These are phyloP conservation scores for Symbiodinium natans DNA, from an alignment of 73 alveolate genomes.

Conservation along the genomic window DNA sequence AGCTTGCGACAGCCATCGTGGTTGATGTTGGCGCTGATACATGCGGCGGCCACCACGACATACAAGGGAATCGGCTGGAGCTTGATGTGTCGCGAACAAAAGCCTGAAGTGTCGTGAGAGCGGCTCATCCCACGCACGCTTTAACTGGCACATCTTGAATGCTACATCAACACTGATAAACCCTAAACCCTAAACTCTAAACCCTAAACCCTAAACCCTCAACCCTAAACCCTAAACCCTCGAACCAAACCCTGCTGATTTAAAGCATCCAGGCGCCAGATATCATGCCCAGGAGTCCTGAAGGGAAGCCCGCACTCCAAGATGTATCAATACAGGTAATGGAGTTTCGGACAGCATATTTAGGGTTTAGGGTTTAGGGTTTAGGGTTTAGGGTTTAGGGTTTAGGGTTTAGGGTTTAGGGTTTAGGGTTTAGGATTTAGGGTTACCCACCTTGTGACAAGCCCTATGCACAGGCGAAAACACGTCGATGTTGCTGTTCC, in stretches of 20 bases:
- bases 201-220: too few species aligned
- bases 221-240: too few species aligned
- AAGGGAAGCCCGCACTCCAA: neutral
- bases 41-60: neutral
- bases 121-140: too few species aligned
- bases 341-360: neutral
- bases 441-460: neutral
- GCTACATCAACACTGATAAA: neutral
- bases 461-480: neutral
- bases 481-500: neutral
- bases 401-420: too few species aligned
- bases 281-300: neutral
- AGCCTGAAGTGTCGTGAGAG: constrained; percentile 14
- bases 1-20: neutral
- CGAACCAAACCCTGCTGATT: neutral
- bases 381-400: too few species aligned
- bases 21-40: neutral
- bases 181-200: too few species aligned
- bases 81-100: neutral
- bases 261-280: neutral
- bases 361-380: too few species aligned
- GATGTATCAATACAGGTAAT: neutral
- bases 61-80: neutral
- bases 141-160: too few species aligned
- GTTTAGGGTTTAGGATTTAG: too few species aligned